These are phyloP conservation scores for Pueraria montana DNA, from an alignment of 306 rosid species.

Conservation along the genomic window DNA sequence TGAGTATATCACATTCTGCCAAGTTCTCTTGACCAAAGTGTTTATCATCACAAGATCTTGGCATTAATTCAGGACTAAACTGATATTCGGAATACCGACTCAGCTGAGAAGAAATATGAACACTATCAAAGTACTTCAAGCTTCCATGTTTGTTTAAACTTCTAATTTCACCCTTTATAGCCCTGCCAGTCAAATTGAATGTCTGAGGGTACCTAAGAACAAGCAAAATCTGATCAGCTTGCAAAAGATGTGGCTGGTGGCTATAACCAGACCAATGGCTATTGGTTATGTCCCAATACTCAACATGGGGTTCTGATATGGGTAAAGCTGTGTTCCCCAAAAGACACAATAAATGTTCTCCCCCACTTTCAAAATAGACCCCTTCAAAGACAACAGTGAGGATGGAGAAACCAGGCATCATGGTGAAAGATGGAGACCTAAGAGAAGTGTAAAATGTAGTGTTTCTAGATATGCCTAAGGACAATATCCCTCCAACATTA, in stretches of 20 bases:
- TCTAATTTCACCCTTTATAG: conserved; percentile 38
- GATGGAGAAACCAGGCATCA: conserved; percentile 34
- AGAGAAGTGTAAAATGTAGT: neutral
- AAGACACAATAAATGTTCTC: conserved; percentile 27
- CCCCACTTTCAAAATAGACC: conserved; percentile 37
- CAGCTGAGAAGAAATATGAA: conserved; percentile 39
- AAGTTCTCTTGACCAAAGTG: neutral
- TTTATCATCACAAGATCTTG: conserved; percentile 27
- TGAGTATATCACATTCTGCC: neutral
- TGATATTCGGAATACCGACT: conserved; percentile 6
- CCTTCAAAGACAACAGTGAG: conserved; percentile 38
- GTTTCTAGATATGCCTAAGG: conserved; percentile 15
- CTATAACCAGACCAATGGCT: conserved; percentile 8
- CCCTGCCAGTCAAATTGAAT: conserved; percentile 40
- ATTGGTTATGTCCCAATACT: conserved; percentile 18
- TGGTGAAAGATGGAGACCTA: conserved; percentile 20
- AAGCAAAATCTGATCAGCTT: conserved; percentile 41
- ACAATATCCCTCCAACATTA: conserved; percentile 38
- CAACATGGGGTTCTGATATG: neutral
- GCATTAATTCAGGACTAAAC: conserved; percentile 39
- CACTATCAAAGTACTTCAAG: conserved; percentile 26
- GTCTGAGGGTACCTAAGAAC: conserved; percentile 34
- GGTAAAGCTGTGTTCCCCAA: conserved; percentile 34
- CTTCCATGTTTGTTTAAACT: conserved; percentile 26
- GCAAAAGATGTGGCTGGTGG: conserved; percentile 29